phyloP scores from a whole-genome alignment of 2,329 filamentous ascomycete genomes.

The Harringtonia lauricola region DNA sequence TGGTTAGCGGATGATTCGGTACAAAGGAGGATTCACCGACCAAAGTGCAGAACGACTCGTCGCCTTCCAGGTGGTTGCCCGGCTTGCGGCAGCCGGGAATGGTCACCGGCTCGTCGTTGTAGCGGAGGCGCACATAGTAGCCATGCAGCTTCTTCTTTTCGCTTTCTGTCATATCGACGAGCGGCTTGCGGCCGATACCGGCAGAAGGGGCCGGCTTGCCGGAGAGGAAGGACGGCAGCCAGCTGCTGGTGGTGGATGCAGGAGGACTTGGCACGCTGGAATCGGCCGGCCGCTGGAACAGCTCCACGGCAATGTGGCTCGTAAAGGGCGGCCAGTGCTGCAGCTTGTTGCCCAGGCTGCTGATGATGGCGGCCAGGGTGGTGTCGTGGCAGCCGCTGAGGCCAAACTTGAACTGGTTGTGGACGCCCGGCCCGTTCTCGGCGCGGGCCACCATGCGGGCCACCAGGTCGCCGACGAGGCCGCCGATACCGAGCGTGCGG shows the following conservation, averaged over 20 bases:
- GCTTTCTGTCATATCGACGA: slow-evolving; percentile 39
- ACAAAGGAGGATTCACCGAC: slow-evolving; percentile 30
- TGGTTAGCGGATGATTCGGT: slow-evolving; percentile 4
- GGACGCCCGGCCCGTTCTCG: too few species aligned
- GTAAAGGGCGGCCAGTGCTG: slow-evolving; percentile 87
- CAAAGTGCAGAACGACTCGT: slow-evolving; percentile 84
- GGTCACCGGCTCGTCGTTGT: slow-evolving; percentile 75
- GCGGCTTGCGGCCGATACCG: slow-evolving; percentile 50
- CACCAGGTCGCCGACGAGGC: slow-evolving; percentile 73
- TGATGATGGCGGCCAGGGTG: slow-evolving; percentile 69
- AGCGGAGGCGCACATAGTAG: slow-evolving; percentile 82
- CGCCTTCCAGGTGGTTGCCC: slow-evolving; percentile 76
- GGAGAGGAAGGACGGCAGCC: slow-evolving; percentile 22
- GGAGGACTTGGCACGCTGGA: slow-evolving; percentile 10
- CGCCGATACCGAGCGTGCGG: slow-evolving; percentile 78
- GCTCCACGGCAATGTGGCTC: slow-evolving; percentile 80
- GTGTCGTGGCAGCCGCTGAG: slow-evolving; percentile 89
- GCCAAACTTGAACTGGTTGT: slow-evolving; percentile 55
- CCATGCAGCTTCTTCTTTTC: slow-evolving; percentile 54
- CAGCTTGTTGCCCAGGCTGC: slow-evolving; percentile 65
- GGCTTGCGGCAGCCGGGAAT: slow-evolving; percentile 68
- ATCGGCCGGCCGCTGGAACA: slow-evolving; percentile 52
- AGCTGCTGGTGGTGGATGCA: slow-evolving; percentile 14
- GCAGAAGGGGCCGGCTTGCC: slow-evolving; percentile 17
- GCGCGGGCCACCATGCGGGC: slow-evolving; percentile 59